A percentile compares a stretch with the other conserved stretches of the same genome.
These are phyloP conservation scores for Heliocybe sulcata DNA, from an alignment of 1,284 basidiomycete species.

Conservation along the genomic window DNA sequence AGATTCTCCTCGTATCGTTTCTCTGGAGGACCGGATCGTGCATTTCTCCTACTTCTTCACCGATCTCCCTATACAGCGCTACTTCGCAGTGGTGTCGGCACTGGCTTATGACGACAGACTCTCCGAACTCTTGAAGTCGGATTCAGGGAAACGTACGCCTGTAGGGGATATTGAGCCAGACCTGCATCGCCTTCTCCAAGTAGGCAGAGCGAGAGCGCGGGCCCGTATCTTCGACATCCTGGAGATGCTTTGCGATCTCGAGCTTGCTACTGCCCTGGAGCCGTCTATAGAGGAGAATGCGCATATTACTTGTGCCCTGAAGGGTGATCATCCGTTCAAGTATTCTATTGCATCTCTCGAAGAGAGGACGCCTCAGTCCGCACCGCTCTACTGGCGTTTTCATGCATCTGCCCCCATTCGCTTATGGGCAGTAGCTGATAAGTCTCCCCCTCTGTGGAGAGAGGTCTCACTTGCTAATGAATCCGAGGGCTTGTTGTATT, in stretches of 20 bases:
- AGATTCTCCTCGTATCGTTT: slow-evolving; percentile 39
- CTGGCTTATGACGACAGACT: slow-evolving; percentile 46
- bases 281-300: slow-evolving; percentile 32
- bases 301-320: slow-evolving; percentile 33
- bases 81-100: slow-evolving; percentile 55
- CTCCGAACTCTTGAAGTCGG: slow-evolving; percentile 33
- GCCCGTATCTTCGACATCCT: slow-evolving; percentile 54
- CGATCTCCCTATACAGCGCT: slow-evolving; percentile 51
- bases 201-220: slow-evolving; percentile 48
- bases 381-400: slow-evolving; percentile 60
- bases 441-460: slow-evolving; percentile 47
- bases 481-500: slow-evolving; percentile 39
- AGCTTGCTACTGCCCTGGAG: slow-evolving; percentile 48
- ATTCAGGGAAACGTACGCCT: slow-evolving; percentile 36
- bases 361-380: slow-evolving; percentile 34
- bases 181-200: slow-evolving; percentile 42
- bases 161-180: slow-evolving; percentile 42
- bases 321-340: slow-evolving; percentile 30
- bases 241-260: slow-evolving; percentile 44
- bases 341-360: slow-evolving; percentile 39
- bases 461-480: slow-evolving; percentile 29
- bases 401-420: slow-evolving; percentile 42
- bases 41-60: slow-evolving; percentile 47
- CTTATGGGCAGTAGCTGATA: slow-evolving; percentile 47
- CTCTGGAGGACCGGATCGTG: slow-evolving; percentile 45